A percentile compares a stretch with the other conserved stretches of the same genome.
These are phyloP conservation scores for Aristolochia fimbriata DNA, from an alignment of 164 flowering plant species.

Conservation along the genomic window DNA sequence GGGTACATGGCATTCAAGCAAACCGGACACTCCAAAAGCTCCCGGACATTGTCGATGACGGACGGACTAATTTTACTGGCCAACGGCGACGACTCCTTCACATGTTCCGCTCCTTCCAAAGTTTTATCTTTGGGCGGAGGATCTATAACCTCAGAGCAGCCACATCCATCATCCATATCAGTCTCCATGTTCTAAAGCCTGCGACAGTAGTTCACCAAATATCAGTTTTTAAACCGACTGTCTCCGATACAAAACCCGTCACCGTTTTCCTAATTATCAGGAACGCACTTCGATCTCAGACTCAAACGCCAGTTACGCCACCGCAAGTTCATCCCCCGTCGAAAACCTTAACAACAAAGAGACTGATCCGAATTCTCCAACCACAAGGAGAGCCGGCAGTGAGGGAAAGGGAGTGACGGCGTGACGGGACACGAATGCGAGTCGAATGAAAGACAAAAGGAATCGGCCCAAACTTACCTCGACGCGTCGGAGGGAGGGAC, in stretches of 20 bases:
- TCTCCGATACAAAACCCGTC: too few species aligned
- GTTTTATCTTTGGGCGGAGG: background rate
- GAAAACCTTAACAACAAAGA: too few species aligned
- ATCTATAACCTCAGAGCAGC: background rate
- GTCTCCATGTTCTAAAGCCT: background rate
- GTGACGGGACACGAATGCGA: too few species aligned
- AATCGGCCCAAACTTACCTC: background rate
- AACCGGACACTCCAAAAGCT: slow-evolving; percentile 85
- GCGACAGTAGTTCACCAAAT: background rate
- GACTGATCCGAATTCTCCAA: too few species aligned
- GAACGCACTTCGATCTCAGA: too few species aligned
- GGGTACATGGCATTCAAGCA: slow-evolving; percentile 97
- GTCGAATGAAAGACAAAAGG: too few species aligned
- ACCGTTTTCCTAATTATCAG: too few species aligned
- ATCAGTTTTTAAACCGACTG: background rate
- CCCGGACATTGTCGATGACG: slow-evolving; percentile 64
- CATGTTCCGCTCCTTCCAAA: background rate
- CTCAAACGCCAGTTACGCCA: too few species aligned
- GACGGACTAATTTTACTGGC: slow-evolving; percentile 36
- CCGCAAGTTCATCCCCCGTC: too few species aligned
- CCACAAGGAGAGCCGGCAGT: too few species aligned
- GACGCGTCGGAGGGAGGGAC: background rate
- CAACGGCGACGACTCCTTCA: background rate
- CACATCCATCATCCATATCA: background rate
- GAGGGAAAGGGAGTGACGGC: too few species aligned